Conservation (phyloP, 2,329 filamentous ascomycete species). For the Ustulina deusta region DNA sequence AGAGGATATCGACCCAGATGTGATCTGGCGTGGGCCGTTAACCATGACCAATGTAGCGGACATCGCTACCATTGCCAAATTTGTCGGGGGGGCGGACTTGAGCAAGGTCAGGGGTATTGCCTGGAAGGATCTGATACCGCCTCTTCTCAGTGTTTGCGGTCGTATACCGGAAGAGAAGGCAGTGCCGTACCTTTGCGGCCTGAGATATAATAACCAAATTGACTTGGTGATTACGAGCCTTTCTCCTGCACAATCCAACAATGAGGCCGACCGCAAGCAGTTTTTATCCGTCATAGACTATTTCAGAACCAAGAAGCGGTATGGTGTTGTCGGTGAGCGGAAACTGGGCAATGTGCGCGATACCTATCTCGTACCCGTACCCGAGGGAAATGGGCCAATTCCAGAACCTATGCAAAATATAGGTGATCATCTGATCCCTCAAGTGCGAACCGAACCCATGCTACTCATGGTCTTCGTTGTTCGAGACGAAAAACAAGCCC, state of each 20-base stretch:
- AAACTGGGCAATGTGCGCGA: constrained; percentile 82
- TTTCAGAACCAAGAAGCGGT: constrained; percentile 83
- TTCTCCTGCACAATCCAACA: constrained; percentile 65
- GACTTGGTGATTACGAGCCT: constrained; percentile 87
- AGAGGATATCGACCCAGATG: constrained; percentile 76
- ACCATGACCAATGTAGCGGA: constrained; percentile 82
- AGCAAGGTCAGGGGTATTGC: constrained; percentile 61
- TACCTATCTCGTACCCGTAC: constrained; percentile 89
- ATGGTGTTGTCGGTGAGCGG: constrained; percentile 87
- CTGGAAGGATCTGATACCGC: constrained; percentile 82
- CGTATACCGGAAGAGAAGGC: constrained; percentile 86
- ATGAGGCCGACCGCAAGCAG: constrained; percentile 68
- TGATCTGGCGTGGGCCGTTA: constrained; percentile 82
- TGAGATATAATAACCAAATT: constrained; percentile 83
- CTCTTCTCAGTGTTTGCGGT: constrained; percentile 76
- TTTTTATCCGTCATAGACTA: constrained; percentile 89
- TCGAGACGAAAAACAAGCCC: constrained; percentile 66
- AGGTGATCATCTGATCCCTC: constrained; percentile 84
- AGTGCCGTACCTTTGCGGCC: constrained; percentile 88
- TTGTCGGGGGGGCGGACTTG: constrained; percentile 86
- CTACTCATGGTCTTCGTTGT: constrained; percentile 89
- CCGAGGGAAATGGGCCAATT: constrained; percentile 75
- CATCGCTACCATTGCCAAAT: constrained; percentile 81
- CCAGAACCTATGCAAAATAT: constrained; percentile 91
- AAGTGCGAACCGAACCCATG: constrained; percentile 77